Evolutionary conservation across 2,329 filamentous ascomycete species (phyloP).

Genomic region (Hypoxylon rubiginosum): DNA sequence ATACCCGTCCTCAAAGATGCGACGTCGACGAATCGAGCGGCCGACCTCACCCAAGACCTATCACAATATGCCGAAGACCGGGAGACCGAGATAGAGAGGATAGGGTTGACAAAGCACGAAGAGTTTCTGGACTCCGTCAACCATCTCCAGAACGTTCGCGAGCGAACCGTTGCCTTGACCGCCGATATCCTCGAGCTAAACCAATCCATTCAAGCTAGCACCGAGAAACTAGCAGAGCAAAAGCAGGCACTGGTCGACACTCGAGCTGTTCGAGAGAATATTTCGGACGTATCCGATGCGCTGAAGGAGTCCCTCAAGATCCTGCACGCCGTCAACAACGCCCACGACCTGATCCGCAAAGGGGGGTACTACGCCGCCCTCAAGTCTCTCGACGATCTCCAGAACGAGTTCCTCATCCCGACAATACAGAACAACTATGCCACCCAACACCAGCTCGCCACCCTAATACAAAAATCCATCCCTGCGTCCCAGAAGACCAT

Average conservation of each 20-base stretch:
- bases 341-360: constrained; percentile 89
- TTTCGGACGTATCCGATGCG: constrained; percentile 90
- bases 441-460: constrained; percentile 93
- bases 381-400: constrained; percentile 92
- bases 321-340: constrained; percentile 90
- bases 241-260: constrained; percentile 96
- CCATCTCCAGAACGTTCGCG: constrained; percentile 90
- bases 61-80: constrained; percentile 86
- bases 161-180: constrained; percentile 89
- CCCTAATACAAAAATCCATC: constrained; percentile 95
- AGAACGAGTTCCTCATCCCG: constrained; percentile 89
- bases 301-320: constrained; percentile 93
- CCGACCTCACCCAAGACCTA: constrained; percentile 81
- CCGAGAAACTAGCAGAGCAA: constrained; percentile 92
- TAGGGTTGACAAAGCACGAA: constrained; percentile 95
- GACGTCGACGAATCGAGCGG: constrained; percentile 78
- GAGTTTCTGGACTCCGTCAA: constrained; percentile 96
- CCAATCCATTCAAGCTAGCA: constrained; percentile 94
- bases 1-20: constrained; percentile 96
- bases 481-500: constrained; percentile 93
- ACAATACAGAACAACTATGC: constrained; percentile 85
- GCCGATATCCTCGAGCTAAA: constrained; percentile 93
- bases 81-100: constrained; percentile 91
- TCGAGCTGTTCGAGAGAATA: constrained; percentile 91
- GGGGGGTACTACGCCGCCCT: constrained; percentile 97